phyloP scores from a whole-genome alignment of 1,284 basidiomycete genomes.

The Naganishia sp. region DNA sequence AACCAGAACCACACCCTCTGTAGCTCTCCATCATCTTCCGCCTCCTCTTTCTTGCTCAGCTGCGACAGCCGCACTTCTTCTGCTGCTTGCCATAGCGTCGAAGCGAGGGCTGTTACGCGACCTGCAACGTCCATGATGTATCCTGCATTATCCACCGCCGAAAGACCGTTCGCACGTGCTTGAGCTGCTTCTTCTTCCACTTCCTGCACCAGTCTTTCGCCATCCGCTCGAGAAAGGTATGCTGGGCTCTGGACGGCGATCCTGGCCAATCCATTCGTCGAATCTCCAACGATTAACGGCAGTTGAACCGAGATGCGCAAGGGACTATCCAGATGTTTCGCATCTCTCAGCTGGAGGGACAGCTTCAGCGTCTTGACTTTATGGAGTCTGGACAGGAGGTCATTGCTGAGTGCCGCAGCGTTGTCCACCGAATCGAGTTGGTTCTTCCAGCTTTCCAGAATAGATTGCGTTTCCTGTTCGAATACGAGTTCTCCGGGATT shows the following conservation, averaged over 20 bases:
- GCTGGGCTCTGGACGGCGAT: slow-evolving; percentile 13
- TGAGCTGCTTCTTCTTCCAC: not conserved
- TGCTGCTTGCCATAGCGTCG: not conserved
- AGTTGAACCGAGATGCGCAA: slow-evolving; percentile 6
- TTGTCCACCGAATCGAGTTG: not conserved
- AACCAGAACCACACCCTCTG: slow-evolving; percentile 55
- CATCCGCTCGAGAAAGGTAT: slow-evolving; percentile 15
- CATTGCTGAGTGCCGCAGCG: not conserved
- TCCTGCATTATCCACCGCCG: slow-evolving; percentile 1
- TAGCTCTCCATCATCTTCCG: slow-evolving; percentile 28
- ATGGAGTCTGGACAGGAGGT: not conserved
- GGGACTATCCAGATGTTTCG: not conserved
- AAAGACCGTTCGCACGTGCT: not conserved
- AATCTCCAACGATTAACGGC: slow-evolving; percentile 3
- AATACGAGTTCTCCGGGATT: slow-evolving; percentile 9
- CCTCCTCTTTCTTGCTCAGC: not conserved
- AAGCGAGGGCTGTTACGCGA: not conserved
- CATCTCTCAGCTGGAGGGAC: slow-evolving; percentile 9
- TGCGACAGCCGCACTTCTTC: not conserved
- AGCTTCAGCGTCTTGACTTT: slow-evolving; percentile 3
- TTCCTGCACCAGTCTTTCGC: not conserved
- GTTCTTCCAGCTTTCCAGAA: not conserved
- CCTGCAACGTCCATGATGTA: slow-evolving; percentile 17
- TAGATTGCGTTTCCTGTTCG: slow-evolving; percentile 5
- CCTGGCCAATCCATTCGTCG: not conserved